Base-by-base conservation (phyloP, 306 rosid species). In the Acmispon strigosus region DNA sequence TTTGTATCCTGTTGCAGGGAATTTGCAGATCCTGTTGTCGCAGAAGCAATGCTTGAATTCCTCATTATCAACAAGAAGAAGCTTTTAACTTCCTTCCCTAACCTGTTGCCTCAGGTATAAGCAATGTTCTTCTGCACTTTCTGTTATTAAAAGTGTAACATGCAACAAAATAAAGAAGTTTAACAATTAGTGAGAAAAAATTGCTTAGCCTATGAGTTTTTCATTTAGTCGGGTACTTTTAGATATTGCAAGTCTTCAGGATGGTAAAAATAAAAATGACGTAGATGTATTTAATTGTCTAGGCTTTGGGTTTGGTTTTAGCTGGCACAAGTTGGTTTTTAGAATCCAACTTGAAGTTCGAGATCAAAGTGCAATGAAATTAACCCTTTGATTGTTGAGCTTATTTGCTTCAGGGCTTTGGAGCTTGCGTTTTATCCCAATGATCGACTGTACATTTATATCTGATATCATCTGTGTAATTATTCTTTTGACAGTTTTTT, bases 1-100 rank as follows among this genome's bases (percentile, higher is more conserved):
- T 70, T 73, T 79, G 71, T 78, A 47, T 78, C 59, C 65, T 61
- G 8, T 65, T 88, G 78, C 87, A 94, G 96, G 85, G 98, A 94
- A 84, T 94, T 94, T 79, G 92, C 97, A 55, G 96, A 94, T 80
- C 95, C 96, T 56, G 83, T 72, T 73, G 95, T 94, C 4, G 97
- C 97, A 16, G 95, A 84, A 83, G 88, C 91, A 70, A 88, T 88
- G 17, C 81, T 94, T 62, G 95, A 89, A 20, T 90, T 94, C 87
- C 83, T 94, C 68, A 77, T 86, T 78, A 44, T 36, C 76, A 90
- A 89, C 87, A 83, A 76, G 83, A 89, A 87, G 76, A 94, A 89
- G 72, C 80, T 94, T 72, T 59, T 73, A 29, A 84, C 83, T 7
- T 74, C 92, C 69, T 94, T 94, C 72, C 98, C 95, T 48, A 84